Evolutionary conservation across 495 filamentous ascomycete genomes (phyloP).

Genomic region (Penicillium diatomitis): DNA sequence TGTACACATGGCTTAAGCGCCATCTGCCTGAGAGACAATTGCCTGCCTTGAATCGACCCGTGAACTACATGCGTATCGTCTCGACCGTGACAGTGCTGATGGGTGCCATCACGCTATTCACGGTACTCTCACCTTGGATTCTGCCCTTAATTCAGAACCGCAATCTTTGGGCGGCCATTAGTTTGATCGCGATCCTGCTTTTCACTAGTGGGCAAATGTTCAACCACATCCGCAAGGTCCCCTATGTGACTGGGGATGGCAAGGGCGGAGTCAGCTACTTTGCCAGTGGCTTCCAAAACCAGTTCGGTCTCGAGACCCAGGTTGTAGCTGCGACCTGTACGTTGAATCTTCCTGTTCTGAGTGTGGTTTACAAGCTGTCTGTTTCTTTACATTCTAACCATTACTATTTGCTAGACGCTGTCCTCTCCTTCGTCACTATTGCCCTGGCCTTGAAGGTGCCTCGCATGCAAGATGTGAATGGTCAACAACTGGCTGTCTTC

Average conservation of each 20-base stretch:
- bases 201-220: constrained; percentile 99
- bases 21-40: constrained; percentile 68
- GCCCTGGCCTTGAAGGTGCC: constrained; percentile 85
- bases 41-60: constrained; percentile 66
- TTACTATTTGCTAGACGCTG: constrained; percentile 55
- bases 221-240: constrained; percentile 94
- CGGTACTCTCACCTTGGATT: constrained; percentile 72
- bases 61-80: constrained; percentile 76
- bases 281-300: constrained; percentile 87
- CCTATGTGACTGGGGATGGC: constrained; percentile 86
- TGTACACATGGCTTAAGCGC: constrained; percentile 69
- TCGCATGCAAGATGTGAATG: constrained; percentile 64
- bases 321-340: constrained; percentile 93
- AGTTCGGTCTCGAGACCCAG: constrained; percentile 93
- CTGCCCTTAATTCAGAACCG: constrained; percentile 83
- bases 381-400: constrained; percentile 3
- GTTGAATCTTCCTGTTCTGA: constrained; percentile 23
- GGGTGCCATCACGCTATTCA: constrained; percentile 56
- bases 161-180: constrained; percentile 88
- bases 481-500: constrained; percentile 73
- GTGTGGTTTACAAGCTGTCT: too few species aligned
- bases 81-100: constrained; percentile 56
- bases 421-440: constrained; percentile 88
- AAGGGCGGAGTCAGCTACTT: constrained; percentile 85
- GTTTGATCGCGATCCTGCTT: constrained; percentile 79